Evolutionary conservation across 441 rosid genomes (phyloP).

Genomic region (Croton laevigatus): DNA sequence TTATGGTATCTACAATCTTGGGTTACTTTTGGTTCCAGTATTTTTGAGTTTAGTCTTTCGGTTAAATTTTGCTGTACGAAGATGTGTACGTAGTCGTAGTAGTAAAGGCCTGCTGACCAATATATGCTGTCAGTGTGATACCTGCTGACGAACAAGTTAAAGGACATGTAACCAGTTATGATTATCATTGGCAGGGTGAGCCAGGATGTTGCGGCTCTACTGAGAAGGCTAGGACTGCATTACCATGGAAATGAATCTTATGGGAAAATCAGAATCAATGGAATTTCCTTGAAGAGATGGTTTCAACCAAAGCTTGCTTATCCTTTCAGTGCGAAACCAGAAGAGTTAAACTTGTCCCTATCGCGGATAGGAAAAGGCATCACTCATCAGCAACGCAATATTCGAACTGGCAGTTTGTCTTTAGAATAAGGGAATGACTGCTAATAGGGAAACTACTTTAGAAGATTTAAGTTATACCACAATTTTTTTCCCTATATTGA

Average conservation of each 20-base stretch:
- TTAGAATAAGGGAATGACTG: slow-evolving; percentile 38
- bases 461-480: background rate
- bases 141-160: slow-evolving; percentile 1
- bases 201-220: slow-evolving; percentile 61
- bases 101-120: background rate
- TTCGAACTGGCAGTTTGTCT: slow-evolving; percentile 66
- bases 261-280: slow-evolving; percentile 65
- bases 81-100: no score
- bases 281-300: slow-evolving; percentile 76
- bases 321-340: slow-evolving; percentile 61
- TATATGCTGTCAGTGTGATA: background rate
- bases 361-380: slow-evolving; percentile 59
- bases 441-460: slow-evolving; percentile 11
- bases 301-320: slow-evolving; percentile 72
- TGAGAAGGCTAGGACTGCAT: slow-evolving; percentile 67
- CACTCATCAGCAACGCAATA: slow-evolving; percentile 64
- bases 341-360: slow-evolving; percentile 45
- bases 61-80: no score
- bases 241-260: slow-evolving; percentile 72
- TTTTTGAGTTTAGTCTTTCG: no score
- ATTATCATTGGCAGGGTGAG: slow-evolving; percentile 46
- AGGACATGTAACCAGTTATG: background rate
- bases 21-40: no score
- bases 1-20: background rate
- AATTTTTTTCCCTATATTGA: background rate